These are phyloP conservation scores for Syzygium oleosum DNA, from an alignment of 345 rosid genomes.

Conservation along the genomic window DNA sequence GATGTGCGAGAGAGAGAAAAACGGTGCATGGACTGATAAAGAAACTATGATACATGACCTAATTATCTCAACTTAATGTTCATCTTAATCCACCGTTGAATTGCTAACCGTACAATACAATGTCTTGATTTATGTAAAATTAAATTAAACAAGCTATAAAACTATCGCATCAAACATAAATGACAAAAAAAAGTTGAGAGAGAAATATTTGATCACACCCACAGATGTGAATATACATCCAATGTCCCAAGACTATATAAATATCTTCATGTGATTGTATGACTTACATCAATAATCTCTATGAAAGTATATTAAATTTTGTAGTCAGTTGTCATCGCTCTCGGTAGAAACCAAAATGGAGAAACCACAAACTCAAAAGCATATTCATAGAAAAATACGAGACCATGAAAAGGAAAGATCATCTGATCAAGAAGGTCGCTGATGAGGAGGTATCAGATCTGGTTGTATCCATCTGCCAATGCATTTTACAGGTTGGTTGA, in stretches of 20 bases:
- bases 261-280: neutral
- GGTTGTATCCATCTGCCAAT: neutral
- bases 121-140: too few relatives aligned
- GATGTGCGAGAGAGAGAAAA: too few relatives aligned
- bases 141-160: too few relatives aligned
- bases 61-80: too few relatives aligned
- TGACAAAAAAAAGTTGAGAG: neutral
- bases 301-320: neutral
- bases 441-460: neutral
- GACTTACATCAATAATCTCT: neutral
- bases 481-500: neutral
- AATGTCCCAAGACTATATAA: neutral
- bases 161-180: neutral
- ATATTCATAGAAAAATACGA: neutral
- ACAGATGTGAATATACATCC: neutral
- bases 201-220: neutral
- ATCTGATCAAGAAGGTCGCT: neutral
- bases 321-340: neutral
- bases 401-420: neutral
- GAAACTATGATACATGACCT: too few relatives aligned
- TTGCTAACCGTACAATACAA: too few relatives aligned
- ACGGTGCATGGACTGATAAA: too few relatives aligned
- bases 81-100: too few relatives aligned
- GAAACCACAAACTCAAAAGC: too few relatives aligned
- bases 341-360: too few relatives aligned